Percentiles rank a stretch among this genome's conserved stretches.
phyloP scores from a whole-genome alignment of 2,329 filamentous ascomycete species.

The Rugonectria rugulosa region DNA sequence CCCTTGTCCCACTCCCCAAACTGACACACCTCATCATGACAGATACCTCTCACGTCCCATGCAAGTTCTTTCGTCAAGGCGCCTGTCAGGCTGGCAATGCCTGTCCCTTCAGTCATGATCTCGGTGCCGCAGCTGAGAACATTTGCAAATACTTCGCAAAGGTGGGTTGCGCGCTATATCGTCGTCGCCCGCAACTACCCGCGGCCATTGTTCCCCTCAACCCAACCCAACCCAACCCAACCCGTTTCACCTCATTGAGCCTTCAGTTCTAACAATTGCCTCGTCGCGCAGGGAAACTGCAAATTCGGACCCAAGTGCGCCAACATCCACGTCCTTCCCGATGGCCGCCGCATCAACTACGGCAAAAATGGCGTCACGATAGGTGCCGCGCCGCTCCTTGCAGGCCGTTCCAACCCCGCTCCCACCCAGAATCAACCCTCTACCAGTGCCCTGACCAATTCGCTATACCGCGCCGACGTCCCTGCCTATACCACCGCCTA shows the following conservation, averaged over 20 bases:
- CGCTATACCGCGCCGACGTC: slow-evolving; percentile 55
- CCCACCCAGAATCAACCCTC: slow-evolving; percentile 65
- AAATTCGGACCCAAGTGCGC: slow-evolving; percentile 99
- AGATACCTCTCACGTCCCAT: slow-evolving; percentile 98
- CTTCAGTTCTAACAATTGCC: slow-evolving; percentile 32
- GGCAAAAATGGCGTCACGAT: slow-evolving; percentile 73
- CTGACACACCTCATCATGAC: slow-evolving; percentile 35
- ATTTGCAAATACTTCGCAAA: slow-evolving; percentile 99
- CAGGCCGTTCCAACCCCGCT: slow-evolving; percentile 66
- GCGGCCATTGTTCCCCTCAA: too few relatives aligned
- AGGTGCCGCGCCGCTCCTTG: slow-evolving; percentile 65
- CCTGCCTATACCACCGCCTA: slow-evolving; percentile 49
- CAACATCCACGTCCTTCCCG: slow-evolving; percentile 92
- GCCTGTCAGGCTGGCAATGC: slow-evolving; percentile 95
- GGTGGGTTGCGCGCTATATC: slow-evolving; percentile 63
- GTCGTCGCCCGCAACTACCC: slow-evolving; percentile 23
- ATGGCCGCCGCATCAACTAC: slow-evolving; percentile 90
- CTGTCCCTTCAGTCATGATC: slow-evolving; percentile 95
- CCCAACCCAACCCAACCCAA: slow-evolving; percentile 1
- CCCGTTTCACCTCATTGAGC: slow-evolving; percentile 12
- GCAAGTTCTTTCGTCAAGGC: slow-evolving; percentile 98
- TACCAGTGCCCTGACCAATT: slow-evolving; percentile 70
- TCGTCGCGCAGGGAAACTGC: slow-evolving; percentile 80
- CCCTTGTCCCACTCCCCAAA: slow-evolving; percentile 13
- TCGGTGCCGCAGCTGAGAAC: slow-evolving; percentile 83